Base-by-base conservation (phyloP, 345 rosid genomes). In the Isatis tinctoria region DNA sequence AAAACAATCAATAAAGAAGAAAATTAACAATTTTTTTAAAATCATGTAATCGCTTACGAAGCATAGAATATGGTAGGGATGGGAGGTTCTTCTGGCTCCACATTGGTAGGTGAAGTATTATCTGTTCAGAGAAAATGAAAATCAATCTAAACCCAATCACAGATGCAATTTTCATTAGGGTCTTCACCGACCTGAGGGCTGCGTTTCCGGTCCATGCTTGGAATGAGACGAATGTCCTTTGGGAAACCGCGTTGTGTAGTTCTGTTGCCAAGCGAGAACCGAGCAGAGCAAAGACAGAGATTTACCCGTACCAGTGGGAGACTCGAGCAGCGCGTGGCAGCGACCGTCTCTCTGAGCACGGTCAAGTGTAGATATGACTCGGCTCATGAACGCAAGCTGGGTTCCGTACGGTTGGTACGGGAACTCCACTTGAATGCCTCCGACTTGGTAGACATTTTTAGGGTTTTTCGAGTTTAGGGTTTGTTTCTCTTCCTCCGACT, bases 271-370 rank as follows among this genome's bases (percentile, higher is more conserved):
- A 7, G 97, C 97, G 48, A 94, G 90, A 18, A 85, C 77, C 32
- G 98, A 94, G 81, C 98, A 94, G 13, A 94, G 97, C 72, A 94
- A 87, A 48, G 98, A 94, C 13, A 94, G 88, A 22, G 98, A 91
- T 77, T 94, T 94, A 0, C 98, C 98, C 1, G 98, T 94, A 2
- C 98, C 98, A 3, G 98, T 94, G 0, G 98, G 98, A 0, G 97
- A 94, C 79, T 94, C 98, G 54, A 94, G 97, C 78, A 94, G 60
- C 3, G 97, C 97, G 72, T 90, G 96, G 70, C 90, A 90, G 66
- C 73, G 96, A 41, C 97, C 98, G 2, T 91, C 97, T 62, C 87
- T 84, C 57, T 71, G 87, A 16, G 97, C 93, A 41, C 98, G 96
- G 71, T 94, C 97, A 1, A 94, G 91, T 22, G 98, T 90, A 67